Evolutionary conservation across 164 flowering plant species (phyloP), one percentile per base, ranked within the genome.

Genomic region (Annona cherimola): DNA sequence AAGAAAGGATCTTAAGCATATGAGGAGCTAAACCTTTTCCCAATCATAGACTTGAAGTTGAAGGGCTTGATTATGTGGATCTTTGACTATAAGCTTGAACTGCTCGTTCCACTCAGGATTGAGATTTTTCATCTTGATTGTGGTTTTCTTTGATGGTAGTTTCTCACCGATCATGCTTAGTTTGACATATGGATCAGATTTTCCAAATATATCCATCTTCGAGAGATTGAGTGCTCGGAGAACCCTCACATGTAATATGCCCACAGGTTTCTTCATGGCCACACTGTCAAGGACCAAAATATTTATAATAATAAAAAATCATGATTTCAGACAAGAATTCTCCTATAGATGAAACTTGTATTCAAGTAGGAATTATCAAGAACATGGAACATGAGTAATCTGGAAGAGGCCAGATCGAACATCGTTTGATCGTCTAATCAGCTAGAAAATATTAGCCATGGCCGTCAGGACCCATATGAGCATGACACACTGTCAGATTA

Each of bases 81-180:
- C 92, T 74, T 86, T 91, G 8, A 91, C 88, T 45, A 77, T 76
- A 39, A 91, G 83, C 78, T 83, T 88, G 79, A 91, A 88, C 20
- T 80, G 75, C 77, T 91, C 94, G 69, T 88, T 88, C 94, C 91
- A 91, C 67, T 77, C 89, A 3, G 97, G 93, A 69, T 87, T 89
- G 70, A 90, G 54, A 71, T 78, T 91, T 69, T 76, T 87, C 88
- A 74, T 83, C 73, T 84, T 87, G 46, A 87, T 64, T 1, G 89
- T 70, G 18, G 93, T 90, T 76, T 85, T 91, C 77, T 85, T 88
- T 35, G 88, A 50, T 1, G 84, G 86, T 6, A 86, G 75, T 72
- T 76, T 84, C 60, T 85, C 90, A 2, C 85, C 97, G 76, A 79
- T 88, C 20, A 90, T 80, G 35, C 79, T 83, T 54, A 90, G 84